Evolutionary conservation across 352 stramenopile genomes (phyloP).

Genomic region (Phytophthora sp.): DNA sequence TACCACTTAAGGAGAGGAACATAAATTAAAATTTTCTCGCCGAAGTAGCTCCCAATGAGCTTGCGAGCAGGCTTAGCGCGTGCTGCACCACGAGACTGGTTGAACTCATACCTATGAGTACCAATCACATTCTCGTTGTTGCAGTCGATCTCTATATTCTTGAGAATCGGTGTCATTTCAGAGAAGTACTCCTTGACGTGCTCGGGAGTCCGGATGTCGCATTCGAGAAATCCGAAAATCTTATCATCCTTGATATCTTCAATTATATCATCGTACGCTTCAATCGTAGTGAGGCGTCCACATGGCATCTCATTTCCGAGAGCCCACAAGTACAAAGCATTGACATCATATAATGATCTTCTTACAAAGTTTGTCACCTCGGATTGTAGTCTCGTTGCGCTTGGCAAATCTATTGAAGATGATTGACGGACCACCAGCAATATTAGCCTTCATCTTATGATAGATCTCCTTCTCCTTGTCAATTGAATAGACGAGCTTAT

Average conservation of each 20-base stretch:
- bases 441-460: too few species aligned
- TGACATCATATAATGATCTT: not conserved
- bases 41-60: not conserved
- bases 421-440: too few species aligned
- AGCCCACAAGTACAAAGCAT: not conserved
- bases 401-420: too few species aligned
- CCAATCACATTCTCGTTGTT: not conserved
- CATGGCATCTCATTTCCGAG: slow-evolving; percentile 8
- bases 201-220: too few species aligned
- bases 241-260: not conserved
- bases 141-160: too few species aligned
- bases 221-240: too few species aligned
- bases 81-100: not conserved
- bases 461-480: too few species aligned
- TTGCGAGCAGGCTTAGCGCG: not conserved
- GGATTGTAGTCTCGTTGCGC: too few species aligned
- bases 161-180: too few species aligned
- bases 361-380: not conserved
- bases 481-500: too few species aligned
- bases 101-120: not conserved
- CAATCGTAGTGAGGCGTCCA: not conserved
- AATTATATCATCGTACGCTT: not conserved
- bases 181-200: too few species aligned
- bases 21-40: not conserved
- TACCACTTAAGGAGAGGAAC: too few species aligned